Evolutionary conservation across 164 flowering plant species (phyloP).

Genomic region (Cinnamomum chago): DNA sequence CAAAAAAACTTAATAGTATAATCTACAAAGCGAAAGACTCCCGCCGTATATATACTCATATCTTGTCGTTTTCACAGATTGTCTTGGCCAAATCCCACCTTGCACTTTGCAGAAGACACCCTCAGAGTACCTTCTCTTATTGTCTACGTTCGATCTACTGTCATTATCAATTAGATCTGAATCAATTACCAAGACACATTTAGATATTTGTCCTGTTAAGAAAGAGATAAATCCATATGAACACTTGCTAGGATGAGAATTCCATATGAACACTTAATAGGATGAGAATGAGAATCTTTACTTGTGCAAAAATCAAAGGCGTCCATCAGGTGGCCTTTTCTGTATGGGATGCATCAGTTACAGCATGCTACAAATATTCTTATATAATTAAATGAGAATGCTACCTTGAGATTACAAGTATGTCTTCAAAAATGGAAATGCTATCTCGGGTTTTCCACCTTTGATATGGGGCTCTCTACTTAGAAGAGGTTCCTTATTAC

Average conservation of each 20-base stretch:
- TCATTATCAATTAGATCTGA: conserved; percentile 1
- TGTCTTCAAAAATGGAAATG: too few species aligned
- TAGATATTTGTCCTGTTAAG: background rate
- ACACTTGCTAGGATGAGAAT: background rate
- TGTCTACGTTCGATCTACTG: background rate
- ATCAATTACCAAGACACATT: background rate
- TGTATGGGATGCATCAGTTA: too few species aligned
- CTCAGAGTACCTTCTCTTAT: background rate
- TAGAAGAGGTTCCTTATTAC: too few species aligned
- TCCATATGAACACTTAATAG: background rate
- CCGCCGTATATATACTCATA: too few species aligned
- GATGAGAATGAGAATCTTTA: background rate
- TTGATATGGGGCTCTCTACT: too few species aligned
- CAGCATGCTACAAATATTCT: too few species aligned
- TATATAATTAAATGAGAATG: too few species aligned
- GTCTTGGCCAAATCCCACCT: background rate
- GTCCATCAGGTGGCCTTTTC: background rate
- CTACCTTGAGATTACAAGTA: too few species aligned
- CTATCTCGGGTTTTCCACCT: too few species aligned
- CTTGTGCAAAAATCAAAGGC: background rate
- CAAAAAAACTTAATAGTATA: too few species aligned
- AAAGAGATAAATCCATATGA: background rate
- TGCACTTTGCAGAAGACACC: background rate
- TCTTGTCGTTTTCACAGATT: too few species aligned
- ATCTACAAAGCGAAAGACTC: background rate